Base-by-base conservation (phyloP, 83 land plant genomes). In the Larix sibirica region DNA sequence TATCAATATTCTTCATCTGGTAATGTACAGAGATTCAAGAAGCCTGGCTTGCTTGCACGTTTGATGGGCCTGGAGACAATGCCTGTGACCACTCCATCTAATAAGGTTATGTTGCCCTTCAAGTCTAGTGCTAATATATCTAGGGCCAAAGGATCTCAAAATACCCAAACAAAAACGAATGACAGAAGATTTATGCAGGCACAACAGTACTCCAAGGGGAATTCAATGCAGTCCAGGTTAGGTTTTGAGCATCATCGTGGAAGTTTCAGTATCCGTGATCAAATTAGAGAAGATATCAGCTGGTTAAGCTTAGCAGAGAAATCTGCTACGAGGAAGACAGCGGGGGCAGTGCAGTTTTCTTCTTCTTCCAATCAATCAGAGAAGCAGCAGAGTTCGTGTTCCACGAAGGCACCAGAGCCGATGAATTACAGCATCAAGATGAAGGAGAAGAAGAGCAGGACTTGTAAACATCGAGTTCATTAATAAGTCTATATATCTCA, bases 61-160 rank as follows among this genome's bases (percentile, higher is more conserved):
- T 74, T 92, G 56, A 92, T 92, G 94, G 94, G 94, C 0, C 77
- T 92, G 28, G 94, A 92, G 21, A 87, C 89, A 0, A 47, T 92
- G 84, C 94, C 94, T 1, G 84, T 92, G 83, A 90, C 90, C 7
- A 62, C 23, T 62, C 64, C 64, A 17, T 9, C 20, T 60, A 62
- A 62, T 62, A 20, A 62, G 23, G 20, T n/a, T n/a, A 62, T 4
- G 1, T 6, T 62, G 23, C 21, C 64, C 23, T 33, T 33, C 3
- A 62, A 62, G 6, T 18, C 21, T 20, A 62, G 64, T 62, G 64
- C 23, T 4, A 62, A 62, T 60, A 4, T 13, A 14, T 60, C 16
- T 60, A 60, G 44, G 44, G 44, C 44, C 44, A 42, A 5, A 3
- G 56, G 12, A 50, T 50, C 56, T 50, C 56, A 50, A 50, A 50